Conservation (phyloP, 768 basidiomycete species). For the Lentinula detonsa region DNA sequence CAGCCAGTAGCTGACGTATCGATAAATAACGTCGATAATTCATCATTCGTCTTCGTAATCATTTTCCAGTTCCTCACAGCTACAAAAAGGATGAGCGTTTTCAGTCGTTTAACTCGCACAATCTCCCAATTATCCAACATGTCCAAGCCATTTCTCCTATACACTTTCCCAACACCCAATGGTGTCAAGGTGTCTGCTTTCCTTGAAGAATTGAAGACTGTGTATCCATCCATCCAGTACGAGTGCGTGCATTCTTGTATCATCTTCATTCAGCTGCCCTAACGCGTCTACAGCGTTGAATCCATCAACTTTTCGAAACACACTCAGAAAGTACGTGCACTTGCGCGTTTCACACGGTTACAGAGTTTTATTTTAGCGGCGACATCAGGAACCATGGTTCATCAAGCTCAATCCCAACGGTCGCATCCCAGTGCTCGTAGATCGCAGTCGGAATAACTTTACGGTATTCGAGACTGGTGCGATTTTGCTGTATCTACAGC, state of each 20-base stretch:
- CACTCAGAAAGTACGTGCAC: conserved; percentile 58
- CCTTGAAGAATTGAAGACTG: conserved; percentile 58
- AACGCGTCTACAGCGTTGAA: conserved; percentile 29
- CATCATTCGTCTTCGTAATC: neutral
- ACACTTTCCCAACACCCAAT: conserved; percentile 57
- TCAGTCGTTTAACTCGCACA: neutral
- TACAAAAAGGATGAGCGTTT: neutral
- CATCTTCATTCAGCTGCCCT: neutral
- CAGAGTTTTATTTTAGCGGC: neutral
- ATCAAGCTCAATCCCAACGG: conserved; percentile 56
- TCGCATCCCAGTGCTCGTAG: conserved; percentile 63
- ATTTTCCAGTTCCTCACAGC: neutral
- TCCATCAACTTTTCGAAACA: conserved; percentile 55
- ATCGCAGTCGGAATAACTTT: conserved; percentile 57
- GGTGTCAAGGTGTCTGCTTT: conserved; percentile 43
- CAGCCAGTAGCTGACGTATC: neutral
- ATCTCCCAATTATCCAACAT: neutral
- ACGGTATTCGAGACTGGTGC: conserved; percentile 73
- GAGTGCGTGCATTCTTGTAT: conserved; percentile 27
- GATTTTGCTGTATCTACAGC: conserved; percentile 76
- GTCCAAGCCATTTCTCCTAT: conserved; percentile 41
- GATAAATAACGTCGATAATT: neutral
- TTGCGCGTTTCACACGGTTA: neutral
- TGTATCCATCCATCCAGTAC: conserved; percentile 45
- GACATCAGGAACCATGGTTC: conserved; percentile 57